Evolutionary conservation across 345 rosid species (phyloP).

Genomic region (Rhodamnia argentea): DNA sequence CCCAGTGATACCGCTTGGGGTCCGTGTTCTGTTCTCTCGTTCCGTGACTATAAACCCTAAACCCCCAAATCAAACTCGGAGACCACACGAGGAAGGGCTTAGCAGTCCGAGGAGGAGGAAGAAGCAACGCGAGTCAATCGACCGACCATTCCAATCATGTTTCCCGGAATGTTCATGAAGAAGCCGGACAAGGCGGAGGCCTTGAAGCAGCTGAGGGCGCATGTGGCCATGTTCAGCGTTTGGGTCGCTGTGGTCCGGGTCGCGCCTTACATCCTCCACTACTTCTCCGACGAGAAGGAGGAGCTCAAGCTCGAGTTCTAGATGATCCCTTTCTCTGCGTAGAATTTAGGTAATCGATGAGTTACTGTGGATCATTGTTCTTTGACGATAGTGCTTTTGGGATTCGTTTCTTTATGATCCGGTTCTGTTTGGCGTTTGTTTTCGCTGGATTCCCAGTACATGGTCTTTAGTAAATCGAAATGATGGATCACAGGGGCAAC

Average conservation of each 20-base stretch:
- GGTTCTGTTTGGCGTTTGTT: neutral
- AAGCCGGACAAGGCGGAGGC: conserved; percentile 84
- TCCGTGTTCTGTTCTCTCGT: neutral
- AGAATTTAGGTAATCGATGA: neutral
- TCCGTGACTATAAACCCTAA: neutral
- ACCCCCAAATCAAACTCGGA: neutral
- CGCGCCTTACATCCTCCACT: conserved; percentile 65
- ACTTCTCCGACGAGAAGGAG: conserved; percentile 46
- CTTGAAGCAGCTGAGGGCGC: conserved; percentile 59
- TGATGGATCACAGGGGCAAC: neutral
- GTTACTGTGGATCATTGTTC: neutral
- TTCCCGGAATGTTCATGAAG: conserved; percentile 71
- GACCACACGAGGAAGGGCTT: neutral
- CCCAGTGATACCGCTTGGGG: neutral
- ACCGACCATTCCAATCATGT: conserved; percentile 28
- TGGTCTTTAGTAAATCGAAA: neutral
- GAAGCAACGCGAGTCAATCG: neutral
- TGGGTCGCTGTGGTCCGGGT: conserved; percentile 57
- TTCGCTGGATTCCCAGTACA: neutral
- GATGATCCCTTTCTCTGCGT: neutral
- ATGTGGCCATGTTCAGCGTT: conserved; percentile 47
- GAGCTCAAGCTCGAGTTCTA: conserved; percentile 77
- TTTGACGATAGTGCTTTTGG: neutral
- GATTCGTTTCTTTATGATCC: neutral
- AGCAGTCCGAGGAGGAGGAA: neutral